These are phyloP conservation scores for Chimonanthus praecox DNA, from an alignment of 164 flowering plant genomes.

Conservation along the genomic window DNA sequence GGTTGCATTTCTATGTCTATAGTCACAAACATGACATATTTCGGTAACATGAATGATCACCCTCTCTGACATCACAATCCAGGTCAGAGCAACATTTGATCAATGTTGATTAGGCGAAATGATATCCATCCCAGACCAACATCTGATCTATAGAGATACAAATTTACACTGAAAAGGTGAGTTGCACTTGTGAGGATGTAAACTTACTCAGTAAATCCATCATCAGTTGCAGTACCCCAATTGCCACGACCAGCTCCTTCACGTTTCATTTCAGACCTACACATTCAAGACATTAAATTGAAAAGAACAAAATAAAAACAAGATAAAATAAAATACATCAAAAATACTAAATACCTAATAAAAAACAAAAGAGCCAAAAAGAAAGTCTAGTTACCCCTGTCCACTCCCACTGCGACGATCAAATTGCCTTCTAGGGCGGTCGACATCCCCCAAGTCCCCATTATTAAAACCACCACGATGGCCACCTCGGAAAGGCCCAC, in stretches of 20 bases:
- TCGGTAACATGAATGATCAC: neutral
- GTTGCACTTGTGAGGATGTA: constrained; percentile 21
- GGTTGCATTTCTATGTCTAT: neutral
- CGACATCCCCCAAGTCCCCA: constrained; percentile 48
- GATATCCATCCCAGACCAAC: neutral
- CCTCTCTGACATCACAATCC: neutral
- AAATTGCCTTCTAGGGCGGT: constrained; percentile 42
- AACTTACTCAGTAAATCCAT: constrained; percentile 39
- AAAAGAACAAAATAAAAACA: neutral
- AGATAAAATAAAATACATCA: neutral
- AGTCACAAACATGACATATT: neutral
- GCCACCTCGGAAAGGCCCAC: constrained; percentile 48
- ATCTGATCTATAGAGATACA: neutral
- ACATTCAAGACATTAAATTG: neutral
- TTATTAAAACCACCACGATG: constrained; percentile 48
- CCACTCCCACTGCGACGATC: constrained; percentile 72
- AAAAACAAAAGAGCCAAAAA: neutral
- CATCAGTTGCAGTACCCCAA: constrained; percentile 65
- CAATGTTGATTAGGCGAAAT: neutral
- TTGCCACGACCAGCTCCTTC: constrained; percentile 67
- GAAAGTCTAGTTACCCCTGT: constrained; percentile 38
- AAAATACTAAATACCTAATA: neutral
- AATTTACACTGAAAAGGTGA: neutral
- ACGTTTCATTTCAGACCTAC: constrained; percentile 51
- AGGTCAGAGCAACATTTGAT: neutral